Evolutionary conservation across 2,329 filamentous ascomycete genomes (phyloP).

Genomic region (Cladorrhinum sp.): DNA sequence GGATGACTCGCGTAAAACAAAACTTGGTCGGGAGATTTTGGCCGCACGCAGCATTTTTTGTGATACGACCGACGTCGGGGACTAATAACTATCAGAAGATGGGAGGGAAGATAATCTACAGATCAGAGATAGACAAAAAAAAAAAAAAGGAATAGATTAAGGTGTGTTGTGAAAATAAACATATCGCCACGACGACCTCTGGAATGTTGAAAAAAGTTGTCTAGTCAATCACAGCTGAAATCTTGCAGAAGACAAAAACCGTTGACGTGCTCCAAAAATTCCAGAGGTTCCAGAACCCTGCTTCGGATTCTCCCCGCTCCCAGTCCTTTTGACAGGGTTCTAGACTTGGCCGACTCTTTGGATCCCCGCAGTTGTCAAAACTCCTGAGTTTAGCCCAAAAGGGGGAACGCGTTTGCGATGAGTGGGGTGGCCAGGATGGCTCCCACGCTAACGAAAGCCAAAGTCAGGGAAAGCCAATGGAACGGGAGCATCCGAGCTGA

Average conservation of each 20-base stretch:
- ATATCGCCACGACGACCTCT: neutral
- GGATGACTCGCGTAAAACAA: neutral
- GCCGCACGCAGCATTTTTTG: neutral
- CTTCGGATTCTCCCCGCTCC: neutral
- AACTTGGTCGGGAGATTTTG: neutral
- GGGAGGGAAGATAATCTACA: neutral
- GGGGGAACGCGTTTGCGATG: neutral
- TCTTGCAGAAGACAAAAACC: neutral
- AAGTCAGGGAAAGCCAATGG: neutral
- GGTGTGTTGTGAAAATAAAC: no score
- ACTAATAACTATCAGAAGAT: neutral
- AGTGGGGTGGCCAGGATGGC: neutral
- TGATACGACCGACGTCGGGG: neutral
- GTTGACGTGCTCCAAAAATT: neutral
- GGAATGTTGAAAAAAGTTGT: neutral
- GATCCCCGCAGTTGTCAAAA: neutral
- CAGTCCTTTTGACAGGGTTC: neutral
- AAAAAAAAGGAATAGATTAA: neutral
- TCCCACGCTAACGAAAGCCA: neutral
- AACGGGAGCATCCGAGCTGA: neutral
- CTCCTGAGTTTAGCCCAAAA: neutral
- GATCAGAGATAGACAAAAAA: neutral
- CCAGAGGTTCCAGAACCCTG: neutral
- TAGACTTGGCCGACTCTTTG: neutral
- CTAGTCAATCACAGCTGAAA: neutral